A percentile compares a stretch with the other conserved stretches of the same genome.
Evolutionary conservation across 257 asterid species (phyloP).

Genomic region (Solanum dulcamara): DNA sequence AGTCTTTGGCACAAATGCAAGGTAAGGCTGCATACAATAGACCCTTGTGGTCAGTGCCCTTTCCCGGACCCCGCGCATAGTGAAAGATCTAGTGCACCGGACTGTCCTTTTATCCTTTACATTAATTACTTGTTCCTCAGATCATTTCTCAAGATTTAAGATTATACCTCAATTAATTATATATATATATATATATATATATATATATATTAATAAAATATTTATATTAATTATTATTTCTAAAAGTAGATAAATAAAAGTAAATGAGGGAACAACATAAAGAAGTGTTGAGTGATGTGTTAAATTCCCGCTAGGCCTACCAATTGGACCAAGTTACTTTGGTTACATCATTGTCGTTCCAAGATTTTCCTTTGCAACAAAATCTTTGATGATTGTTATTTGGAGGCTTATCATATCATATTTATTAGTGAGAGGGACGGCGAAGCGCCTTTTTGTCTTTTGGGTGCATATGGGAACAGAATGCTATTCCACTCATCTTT

Average conservation of each 20-base stretch:
- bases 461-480: background rate
- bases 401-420: constrained; percentile 1
- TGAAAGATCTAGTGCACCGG: no score
- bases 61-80: no score
- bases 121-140: background rate
- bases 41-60: no score
- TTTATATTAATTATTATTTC: background rate
- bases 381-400: constrained; percentile 5
- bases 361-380: constrained; percentile 3
- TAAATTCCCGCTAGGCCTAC: background rate
- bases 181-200: no score
- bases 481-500: constrained; percentile 49
- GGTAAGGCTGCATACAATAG: no score
- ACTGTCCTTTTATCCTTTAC: no score
- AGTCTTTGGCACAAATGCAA: no score
- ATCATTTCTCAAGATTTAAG: background rate
- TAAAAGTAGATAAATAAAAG: background rate
- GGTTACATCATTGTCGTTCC: constrained; percentile 8
- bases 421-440: constrained; percentile 3
- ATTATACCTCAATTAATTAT: no score
- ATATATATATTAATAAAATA: no score
- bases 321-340: background rate
- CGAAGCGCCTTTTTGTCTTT: background rate
- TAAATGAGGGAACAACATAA: background rate
- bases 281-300: background rate